A percentile compares a stretch with the other conserved stretches of the same genome.
phyloP scores from a whole-genome alignment of 495 filamentous ascomycete genomes.

The Talaromyces proteolyticus region DNA sequence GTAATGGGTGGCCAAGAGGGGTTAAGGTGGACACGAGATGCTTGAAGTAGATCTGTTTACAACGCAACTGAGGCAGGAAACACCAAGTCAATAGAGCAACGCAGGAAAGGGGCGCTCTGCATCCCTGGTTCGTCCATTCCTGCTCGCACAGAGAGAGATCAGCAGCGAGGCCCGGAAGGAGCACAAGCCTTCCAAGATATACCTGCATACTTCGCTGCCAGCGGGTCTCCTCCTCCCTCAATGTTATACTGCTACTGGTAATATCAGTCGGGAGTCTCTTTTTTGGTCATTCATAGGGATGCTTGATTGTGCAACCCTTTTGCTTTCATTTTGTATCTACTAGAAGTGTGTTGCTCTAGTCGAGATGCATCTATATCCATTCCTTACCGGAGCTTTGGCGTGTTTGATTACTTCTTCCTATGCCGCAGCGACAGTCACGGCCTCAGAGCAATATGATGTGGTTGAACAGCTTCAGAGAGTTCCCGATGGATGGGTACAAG shows the following conservation, averaged over 20 bases:
- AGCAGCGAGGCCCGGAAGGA: no score
- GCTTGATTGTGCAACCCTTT: neutral
- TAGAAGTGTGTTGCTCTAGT: neutral
- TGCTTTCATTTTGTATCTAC: neutral
- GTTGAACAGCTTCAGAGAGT: conserved; percentile 37
- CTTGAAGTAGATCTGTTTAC: no score
- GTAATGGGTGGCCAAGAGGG: no score
- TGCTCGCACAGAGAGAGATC: no score
- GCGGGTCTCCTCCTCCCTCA: no score
- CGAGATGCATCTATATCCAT: conserved; percentile 1
- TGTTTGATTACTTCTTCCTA: neutral
- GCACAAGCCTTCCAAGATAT: no score
- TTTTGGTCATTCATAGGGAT: neutral
- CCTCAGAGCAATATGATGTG: conserved; percentile 19
- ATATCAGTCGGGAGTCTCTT: neutral
- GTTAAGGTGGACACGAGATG: no score
- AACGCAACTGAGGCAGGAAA: no score
- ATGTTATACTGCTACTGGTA: neutral
- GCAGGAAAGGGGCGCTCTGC: no score
- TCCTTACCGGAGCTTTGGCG: conserved; percentile 1
- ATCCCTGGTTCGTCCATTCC: no score
- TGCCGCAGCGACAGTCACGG: neutral
- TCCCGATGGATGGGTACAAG: conserved; percentile 43
- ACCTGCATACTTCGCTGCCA: no score
- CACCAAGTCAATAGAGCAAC: no score